Conservation (phyloP, 2,329 filamentous ascomycete genomes). For the Penicillium sp. region DNA sequence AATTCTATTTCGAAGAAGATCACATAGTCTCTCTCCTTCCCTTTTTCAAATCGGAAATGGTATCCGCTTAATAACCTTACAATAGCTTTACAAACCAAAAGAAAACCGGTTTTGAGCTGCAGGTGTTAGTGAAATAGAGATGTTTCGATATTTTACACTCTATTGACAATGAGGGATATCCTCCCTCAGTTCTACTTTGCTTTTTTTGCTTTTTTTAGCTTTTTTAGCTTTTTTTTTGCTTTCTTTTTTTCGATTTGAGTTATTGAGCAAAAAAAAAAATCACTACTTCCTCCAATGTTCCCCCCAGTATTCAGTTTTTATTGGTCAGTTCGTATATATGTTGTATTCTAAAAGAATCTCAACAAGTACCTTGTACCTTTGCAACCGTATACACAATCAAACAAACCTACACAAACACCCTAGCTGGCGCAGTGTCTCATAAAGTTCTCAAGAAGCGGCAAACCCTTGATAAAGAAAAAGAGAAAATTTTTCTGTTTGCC, state of each 20-base stretch:
- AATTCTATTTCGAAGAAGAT: too few species aligned
- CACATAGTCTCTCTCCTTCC: too few species aligned
- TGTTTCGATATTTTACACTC: not conserved
- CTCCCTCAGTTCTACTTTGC: not conserved
- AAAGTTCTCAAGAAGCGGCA: not conserved
- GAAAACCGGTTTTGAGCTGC: constrained; percentile 5
- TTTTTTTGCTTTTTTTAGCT: too few species aligned
- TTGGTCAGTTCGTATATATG: not conserved
- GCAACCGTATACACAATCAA: constrained; percentile 2
- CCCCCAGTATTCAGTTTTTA: not conserved
- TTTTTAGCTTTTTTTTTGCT: too few species aligned
- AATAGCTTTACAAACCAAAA: not conserved
- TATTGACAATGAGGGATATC: not conserved
- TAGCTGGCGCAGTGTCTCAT: not conserved
- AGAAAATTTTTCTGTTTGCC: not conserved
- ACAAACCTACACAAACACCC: constrained; percentile 2
- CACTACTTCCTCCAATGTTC: not conserved
- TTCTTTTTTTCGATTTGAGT: not conserved
- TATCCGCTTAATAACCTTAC: not conserved
- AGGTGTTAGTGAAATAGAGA: not conserved
- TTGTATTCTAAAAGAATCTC: too few species aligned
- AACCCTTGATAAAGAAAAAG: not conserved
- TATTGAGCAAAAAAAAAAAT: too few species aligned
- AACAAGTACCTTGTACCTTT: not conserved
- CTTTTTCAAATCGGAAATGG: not conserved